Evolutionary conservation across 2,329 filamentous ascomycete species (phyloP).

Genomic region (Trichoderma aggressivum): DNA sequence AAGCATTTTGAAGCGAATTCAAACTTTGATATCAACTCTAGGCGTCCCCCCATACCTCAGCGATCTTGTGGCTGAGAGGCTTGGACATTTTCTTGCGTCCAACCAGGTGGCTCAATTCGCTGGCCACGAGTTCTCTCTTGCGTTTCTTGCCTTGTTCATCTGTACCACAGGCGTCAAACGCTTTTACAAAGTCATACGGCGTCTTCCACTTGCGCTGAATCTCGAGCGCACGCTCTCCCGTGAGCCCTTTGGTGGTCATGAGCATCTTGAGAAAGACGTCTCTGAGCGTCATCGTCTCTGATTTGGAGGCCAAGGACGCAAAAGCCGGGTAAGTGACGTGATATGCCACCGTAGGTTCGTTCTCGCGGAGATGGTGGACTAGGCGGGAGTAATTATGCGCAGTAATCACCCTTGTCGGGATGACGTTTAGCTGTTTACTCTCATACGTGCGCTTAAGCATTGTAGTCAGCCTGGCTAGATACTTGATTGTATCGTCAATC

Average conservation of each 20-base stretch:
- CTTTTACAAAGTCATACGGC: constrained; percentile 67
- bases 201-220: constrained; percentile 78
- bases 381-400: constrained; percentile 63
- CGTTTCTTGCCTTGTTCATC: constrained; percentile 52
- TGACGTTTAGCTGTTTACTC: constrained; percentile 53
- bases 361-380: constrained; percentile 55
- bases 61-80: constrained; percentile 63
- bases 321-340: constrained; percentile 70
- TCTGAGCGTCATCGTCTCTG: constrained; percentile 66
- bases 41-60: constrained; percentile 65
- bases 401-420: constrained; percentile 63
- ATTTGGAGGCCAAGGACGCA: constrained; percentile 70
- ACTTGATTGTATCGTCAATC: constrained; percentile 74
- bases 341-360: constrained; percentile 49
- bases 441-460: constrained; percentile 66
- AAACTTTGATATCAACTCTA: constrained; percentile 26
- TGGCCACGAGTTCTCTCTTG: constrained; percentile 58
- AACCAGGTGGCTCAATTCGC: constrained; percentile 54
- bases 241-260: constrained; percentile 74
- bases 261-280: constrained; percentile 82
- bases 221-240: constrained; percentile 73
- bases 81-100: constrained; percentile 67
- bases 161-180: constrained; percentile 55
- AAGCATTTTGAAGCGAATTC: neutral
- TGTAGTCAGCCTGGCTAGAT: constrained; percentile 68